Base-by-base conservation (phyloP, 495 filamentous ascomycete genomes). In the Penicillium silybi region DNA sequence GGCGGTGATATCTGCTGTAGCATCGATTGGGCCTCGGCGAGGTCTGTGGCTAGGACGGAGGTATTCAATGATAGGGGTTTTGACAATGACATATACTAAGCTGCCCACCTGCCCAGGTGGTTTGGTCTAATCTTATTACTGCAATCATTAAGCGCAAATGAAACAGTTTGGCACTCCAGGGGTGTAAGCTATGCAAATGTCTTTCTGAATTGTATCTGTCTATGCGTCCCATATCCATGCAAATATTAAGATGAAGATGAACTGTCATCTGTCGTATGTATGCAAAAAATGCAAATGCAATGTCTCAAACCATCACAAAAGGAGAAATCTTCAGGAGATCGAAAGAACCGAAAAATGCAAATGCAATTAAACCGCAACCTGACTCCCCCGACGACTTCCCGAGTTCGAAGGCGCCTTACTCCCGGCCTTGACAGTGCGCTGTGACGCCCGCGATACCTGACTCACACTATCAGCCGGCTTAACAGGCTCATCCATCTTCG, bases 381-480 rank as follows among this genome's bases (percentile, higher is more conserved):
- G 64, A 42, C 65, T 69, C 11, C 62, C 63, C 20, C 65, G 48
- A 23, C 66, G 66, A 59, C 67, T 72, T 17, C 62, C 59, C 23
- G 55, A 45, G 46, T 52, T 67, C 9, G 69, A 72, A 0, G 41
- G 44, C 34, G 56, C 62, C 42, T 65, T 62, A 50, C 58, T 63
- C 2, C 61, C 58, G 18, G 70, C 69, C 58, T 71, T 75, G 7
- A 65, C 52, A 42, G 72, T 77, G 20, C 63, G 60, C 50, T 72
- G 69, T 19, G 69, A 73, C 23, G 62, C 55, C 46, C 43, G 63
- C 18, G 73, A 80, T 2, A 85, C 76, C 59, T 83, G 82, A 59
- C 84, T 87, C 40, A 87, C 78, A 58, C 83, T 87, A 60, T 89
- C 86, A 50, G 78, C 79, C 3, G 86, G 85, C 19, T 70, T 78